phyloP scores from a whole-genome alignment of 2,329 filamentous ascomycete species.

The Sarocladium kiliense region DNA sequence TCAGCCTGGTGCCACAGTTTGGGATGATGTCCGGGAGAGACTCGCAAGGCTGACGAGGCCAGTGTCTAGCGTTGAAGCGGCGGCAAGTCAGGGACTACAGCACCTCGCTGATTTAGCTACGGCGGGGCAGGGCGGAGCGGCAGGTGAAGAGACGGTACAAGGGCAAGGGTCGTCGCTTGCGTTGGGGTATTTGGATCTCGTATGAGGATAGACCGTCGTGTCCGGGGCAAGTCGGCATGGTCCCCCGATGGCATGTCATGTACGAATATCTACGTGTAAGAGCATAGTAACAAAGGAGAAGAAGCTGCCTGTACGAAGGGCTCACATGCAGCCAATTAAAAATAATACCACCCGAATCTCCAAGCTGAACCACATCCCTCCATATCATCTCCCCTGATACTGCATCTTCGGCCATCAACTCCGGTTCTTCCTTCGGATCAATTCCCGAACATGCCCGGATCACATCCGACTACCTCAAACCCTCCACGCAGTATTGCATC shows the following conservation, averaged over 20 bases:
- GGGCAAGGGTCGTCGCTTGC: slow-evolving; percentile 26
- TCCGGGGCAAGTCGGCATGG: background rate
- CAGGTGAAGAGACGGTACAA: slow-evolving; percentile 21
- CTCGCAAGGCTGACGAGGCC: slow-evolving; percentile 28
- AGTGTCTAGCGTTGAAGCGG: slow-evolving; percentile 29
- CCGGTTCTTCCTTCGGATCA: no score
- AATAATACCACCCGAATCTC: no score
- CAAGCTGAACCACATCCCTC: no score
- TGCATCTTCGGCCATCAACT: no score
- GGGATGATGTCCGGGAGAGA: slow-evolving; percentile 51
- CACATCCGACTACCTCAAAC: no score
- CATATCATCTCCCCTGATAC: no score
- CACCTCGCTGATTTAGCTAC: slow-evolving; percentile 55
- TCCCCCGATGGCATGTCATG: background rate
- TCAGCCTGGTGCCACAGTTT: slow-evolving; percentile 42
- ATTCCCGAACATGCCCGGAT: no score
- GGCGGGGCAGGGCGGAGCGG: slow-evolving; percentile 29
- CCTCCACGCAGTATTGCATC: no score
- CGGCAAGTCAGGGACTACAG: slow-evolving; percentile 51
- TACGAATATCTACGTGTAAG: no score
- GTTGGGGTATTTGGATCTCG: slow-evolving; percentile 25
- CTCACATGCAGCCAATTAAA: no score
- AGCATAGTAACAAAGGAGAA: background rate
- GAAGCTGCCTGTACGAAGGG: no score
- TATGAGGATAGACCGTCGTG: background rate